Percentiles rank a stretch among this genome's conserved stretches.
Conservation (phyloP, 768 basidiomycete genomes). For the Agaricus sinodeliciosus region DNA sequence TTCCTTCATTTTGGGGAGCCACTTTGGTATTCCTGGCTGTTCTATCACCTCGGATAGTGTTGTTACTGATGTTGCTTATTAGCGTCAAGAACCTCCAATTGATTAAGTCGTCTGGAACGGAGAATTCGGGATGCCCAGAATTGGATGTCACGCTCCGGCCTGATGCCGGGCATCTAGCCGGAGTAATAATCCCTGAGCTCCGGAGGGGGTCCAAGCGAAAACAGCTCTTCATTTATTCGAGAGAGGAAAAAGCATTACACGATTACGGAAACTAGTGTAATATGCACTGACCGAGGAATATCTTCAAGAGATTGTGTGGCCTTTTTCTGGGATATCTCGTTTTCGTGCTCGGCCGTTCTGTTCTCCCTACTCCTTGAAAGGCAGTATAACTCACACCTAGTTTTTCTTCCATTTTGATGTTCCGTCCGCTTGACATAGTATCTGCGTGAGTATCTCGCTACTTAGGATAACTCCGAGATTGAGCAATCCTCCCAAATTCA, state of each 20-base stretch:
- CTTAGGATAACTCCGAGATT: too few species aligned
- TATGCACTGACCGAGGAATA: too few species aligned
- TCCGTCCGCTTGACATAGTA: neutral
- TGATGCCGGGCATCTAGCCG: neutral
- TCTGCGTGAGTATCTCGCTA: too few species aligned
- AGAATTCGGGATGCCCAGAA: neutral
- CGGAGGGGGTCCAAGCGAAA: neutral
- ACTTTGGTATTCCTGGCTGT: neutral
- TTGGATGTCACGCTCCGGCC: constrained; percentile 1
- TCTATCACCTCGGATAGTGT: constrained; percentile 7
- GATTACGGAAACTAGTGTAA: too few species aligned
- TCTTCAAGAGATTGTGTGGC: too few species aligned
- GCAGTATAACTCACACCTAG: constrained; percentile 3
- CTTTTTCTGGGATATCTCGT: too few species aligned
- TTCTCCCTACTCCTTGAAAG: neutral
- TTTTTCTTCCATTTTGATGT: constrained; percentile 1
- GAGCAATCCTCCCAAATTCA: neutral
- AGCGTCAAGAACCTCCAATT: constrained; percentile 3
- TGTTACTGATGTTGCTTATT: neutral
- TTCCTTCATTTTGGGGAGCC: neutral
- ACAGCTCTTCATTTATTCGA: too few species aligned
- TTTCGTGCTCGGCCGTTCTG: too few species aligned
- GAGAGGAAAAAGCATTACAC: too few species aligned
- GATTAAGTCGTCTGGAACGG: neutral
- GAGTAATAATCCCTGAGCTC: neutral